phyloP scores from a whole-genome alignment of 768 basidiomycete genomes.

The Galerina sulciceps region DNA sequence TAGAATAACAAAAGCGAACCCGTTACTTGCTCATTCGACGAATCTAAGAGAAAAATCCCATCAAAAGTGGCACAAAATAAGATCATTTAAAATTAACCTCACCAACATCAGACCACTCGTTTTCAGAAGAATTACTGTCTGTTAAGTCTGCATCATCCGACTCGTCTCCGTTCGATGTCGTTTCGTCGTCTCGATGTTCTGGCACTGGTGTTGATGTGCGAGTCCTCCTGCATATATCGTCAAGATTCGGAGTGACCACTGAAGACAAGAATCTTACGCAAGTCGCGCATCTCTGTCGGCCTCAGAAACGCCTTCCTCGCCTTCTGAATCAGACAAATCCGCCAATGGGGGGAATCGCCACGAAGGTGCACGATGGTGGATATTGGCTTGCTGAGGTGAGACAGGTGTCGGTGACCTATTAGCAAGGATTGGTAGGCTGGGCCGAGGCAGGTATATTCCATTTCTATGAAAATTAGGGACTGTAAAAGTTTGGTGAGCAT shows the following conservation, averaged over 20 bases:
- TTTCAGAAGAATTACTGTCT: conserved; percentile 53
- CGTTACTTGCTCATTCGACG: conserved; percentile 17
- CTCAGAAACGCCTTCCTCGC: conserved; percentile 64
- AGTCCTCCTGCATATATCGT: conserved; percentile 43
- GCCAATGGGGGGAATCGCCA: conserved; percentile 26
- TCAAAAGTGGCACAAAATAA: not conserved
- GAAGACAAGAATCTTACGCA: conserved; percentile 50
- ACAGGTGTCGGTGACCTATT: conserved; percentile 33
- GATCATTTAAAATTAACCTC: conserved; percentile 9
- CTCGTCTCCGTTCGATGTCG: conserved; percentile 73
- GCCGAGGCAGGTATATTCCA: conserved; percentile 53
- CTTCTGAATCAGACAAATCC: conserved; percentile 67
- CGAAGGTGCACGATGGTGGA: not conserved
- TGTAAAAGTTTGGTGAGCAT: conserved; percentile 9
- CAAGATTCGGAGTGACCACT: not conserved
- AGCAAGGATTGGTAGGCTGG: conserved; percentile 28
- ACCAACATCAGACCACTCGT: conserved; percentile 54
- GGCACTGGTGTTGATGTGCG: conserved; percentile 50
- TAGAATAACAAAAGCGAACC: conserved; percentile 47
- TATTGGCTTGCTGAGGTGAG: conserved; percentile 1
- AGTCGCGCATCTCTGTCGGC: conserved; percentile 73
- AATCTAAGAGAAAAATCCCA: conserved; percentile 13
- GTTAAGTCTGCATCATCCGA: conserved; percentile 78
- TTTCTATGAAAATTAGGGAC: conserved; percentile 40
- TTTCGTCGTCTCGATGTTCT: conserved; percentile 44